These are phyloP conservation scores for Astragalus glycyphyllos DNA, from an alignment of 306 rosid genomes.

Conservation along the genomic window DNA sequence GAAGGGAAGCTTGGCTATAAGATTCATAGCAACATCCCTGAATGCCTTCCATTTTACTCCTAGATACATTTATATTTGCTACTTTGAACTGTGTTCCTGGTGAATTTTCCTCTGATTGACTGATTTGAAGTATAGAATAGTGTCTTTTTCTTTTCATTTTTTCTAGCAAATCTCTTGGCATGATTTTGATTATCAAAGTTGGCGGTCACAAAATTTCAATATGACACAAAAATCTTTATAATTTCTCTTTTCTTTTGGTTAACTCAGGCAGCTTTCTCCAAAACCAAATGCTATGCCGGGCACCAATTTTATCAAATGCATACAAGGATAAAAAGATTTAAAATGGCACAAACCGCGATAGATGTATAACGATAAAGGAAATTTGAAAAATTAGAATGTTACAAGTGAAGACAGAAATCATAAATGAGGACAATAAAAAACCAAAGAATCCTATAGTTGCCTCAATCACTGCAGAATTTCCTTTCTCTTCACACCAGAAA, in stretches of 20 bases:
- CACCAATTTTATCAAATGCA: slow-evolving; percentile 2
- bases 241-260: slow-evolving; percentile 6
- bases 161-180: neutral
- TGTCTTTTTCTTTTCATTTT: neutral
- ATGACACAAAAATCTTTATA: neutral
- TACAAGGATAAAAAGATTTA: neutral
- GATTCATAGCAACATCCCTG: slow-evolving; percentile 1
- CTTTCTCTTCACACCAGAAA: neutral
- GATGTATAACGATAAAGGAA: neutral
- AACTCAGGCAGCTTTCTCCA: neutral
- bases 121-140: slow-evolving; percentile 3
- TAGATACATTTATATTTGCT: neutral
- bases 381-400: neutral
- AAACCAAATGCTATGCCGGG: neutral
- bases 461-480: neutral
- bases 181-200: neutral
- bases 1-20: neutral
- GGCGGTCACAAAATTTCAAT: neutral
- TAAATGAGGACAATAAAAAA: no score
- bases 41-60: neutral
- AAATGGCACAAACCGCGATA: neutral
- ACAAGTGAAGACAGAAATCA: neutral
- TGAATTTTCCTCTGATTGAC: neutral
- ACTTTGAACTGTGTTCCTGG: neutral
- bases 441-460: neutral